Evolutionary conservation across 768 basidiomycete genomes (phyloP).

Genomic region (Phylloporus arenicola): DNA sequence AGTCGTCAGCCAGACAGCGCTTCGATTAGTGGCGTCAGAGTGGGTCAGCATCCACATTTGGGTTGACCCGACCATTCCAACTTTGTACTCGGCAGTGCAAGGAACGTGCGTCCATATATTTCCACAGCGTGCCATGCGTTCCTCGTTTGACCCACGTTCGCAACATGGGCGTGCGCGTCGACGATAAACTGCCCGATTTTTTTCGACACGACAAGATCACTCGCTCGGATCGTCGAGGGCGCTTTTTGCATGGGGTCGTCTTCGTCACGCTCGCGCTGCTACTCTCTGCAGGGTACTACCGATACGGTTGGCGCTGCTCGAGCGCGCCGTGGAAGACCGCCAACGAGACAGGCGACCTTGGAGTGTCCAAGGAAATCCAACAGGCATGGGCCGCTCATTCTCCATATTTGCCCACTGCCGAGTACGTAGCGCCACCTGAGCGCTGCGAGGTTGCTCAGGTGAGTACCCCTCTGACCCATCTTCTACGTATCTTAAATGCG

Average conservation of each 20-base stretch:
- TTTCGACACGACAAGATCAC: slow-evolving; percentile 3
- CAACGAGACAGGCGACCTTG: neutral
- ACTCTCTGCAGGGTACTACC: slow-evolving; percentile 11
- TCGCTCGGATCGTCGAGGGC: neutral
- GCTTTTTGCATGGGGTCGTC: neutral
- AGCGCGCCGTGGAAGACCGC: neutral
- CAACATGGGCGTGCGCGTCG: neutral
- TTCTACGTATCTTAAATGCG: neutral
- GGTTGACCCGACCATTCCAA: slow-evolving; percentile 7
- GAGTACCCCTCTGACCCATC: slow-evolving; percentile 1
- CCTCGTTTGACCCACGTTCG: slow-evolving; percentile 5
- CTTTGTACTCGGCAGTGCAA: slow-evolving; percentile 5
- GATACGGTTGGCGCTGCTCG: slow-evolving; percentile 5
- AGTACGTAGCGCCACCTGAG: slow-evolving; percentile 43
- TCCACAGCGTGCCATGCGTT: neutral
- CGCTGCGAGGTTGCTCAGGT: slow-evolving; percentile 57
- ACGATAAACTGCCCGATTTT: slow-evolving; percentile 6
- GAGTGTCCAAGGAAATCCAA: slow-evolving; percentile 21
- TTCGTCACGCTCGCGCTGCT: slow-evolving; percentile 16
- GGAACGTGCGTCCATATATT: slow-evolving; percentile 23
- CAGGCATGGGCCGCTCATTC: slow-evolving; percentile 57
- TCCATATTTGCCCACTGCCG: slow-evolving; percentile 48
- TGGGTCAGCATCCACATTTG: slow-evolving; percentile 7
- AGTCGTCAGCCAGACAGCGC: too few species aligned
- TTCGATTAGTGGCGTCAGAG: neutral